These are phyloP conservation scores for Suzukiozyma palmioleophila DNA, from an alignment of 1,139 yeast genomes.

Conservation along the genomic window DNA sequence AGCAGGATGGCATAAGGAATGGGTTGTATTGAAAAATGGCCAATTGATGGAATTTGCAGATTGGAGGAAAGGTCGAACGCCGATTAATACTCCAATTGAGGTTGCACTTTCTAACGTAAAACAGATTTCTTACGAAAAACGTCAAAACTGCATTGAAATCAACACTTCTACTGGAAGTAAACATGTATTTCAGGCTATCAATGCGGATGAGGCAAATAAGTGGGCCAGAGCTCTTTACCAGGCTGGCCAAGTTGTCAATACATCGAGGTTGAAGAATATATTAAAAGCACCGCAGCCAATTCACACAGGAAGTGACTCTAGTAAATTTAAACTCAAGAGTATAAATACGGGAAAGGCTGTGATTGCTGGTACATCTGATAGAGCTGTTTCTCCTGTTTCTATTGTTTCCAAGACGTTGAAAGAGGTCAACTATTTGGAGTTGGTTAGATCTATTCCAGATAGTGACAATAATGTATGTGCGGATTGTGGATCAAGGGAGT, in stretches of 20 bases:
- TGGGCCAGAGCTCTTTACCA: conserved; percentile 64
- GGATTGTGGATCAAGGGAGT: conserved; percentile 64
- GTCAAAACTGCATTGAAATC: conserved; percentile 69
- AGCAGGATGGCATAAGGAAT: conserved; percentile 86
- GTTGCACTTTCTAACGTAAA: conserved; percentile 68
- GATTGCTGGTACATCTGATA: conserved; percentile 17
- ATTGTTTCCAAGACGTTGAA: conserved; percentile 21
- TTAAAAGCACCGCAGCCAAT: conserved; percentile 1
- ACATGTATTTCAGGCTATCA: conserved; percentile 74
- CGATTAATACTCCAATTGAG: conserved; percentile 68
- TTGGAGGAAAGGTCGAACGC: conserved; percentile 70
- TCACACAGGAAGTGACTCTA: conserved; percentile 6
- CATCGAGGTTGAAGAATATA: conserved; percentile 18
- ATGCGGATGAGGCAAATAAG: conserved; percentile 59
- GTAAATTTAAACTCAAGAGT: conserved; percentile 12
- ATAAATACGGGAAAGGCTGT: conserved; percentile 14
- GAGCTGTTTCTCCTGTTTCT: conserved; percentile 32
- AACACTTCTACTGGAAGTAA: conserved; percentile 66
- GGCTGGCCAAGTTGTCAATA: conserved; percentile 42
- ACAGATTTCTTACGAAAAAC: conserved; percentile 42
- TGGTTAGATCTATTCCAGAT: conserved; percentile 45
- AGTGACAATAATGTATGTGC: conserved; percentile 66
- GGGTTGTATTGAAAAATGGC: conserved; percentile 74
- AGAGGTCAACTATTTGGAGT: conserved; percentile 27
- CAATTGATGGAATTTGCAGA: conserved; percentile 69